Evolutionary conservation across 305 asterid species (phyloP).

Genomic region (Andrographis paniculata): DNA sequence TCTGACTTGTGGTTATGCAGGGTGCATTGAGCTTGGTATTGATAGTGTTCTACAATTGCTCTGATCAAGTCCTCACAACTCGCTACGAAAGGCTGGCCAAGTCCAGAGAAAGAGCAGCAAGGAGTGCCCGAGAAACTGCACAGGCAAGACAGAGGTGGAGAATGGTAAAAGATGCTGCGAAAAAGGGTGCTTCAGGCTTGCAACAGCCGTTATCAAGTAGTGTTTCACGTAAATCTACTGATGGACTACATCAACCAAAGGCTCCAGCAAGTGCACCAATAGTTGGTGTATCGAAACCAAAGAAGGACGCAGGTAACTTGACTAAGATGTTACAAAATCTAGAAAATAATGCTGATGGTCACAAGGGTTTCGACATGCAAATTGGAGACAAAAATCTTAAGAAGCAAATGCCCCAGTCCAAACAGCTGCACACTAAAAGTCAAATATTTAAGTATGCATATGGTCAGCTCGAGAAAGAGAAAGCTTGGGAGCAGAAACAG

Average conservation of each 20-base stretch:
- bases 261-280: constrained; percentile 20
- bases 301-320: constrained; percentile 46
- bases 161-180: constrained; percentile 66
- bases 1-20: constrained; percentile 31
- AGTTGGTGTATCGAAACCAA: constrained; percentile 29
- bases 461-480: constrained; percentile 97
- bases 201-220: constrained; percentile 66
- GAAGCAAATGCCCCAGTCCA: constrained; percentile 51
- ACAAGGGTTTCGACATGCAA: constrained; percentile 56
- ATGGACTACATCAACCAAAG: constrained; percentile 34
- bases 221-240: constrained; percentile 54
- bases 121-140: constrained; percentile 93
- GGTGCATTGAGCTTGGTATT: constrained; percentile 71
- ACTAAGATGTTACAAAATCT: constrained; percentile 62
- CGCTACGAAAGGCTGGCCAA: constrained; percentile 77
- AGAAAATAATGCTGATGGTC: constrained; percentile 52
- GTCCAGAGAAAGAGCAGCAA: constrained; percentile 93
- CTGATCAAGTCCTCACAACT: constrained; percentile 88
- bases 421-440: constrained; percentile 81
- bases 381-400: constrained; percentile 74
- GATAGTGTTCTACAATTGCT: constrained; percentile 78
- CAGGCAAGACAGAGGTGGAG: constrained; percentile 92
- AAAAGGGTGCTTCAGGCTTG: constrained; percentile 49
- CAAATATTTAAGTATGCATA: constrained; percentile 96
- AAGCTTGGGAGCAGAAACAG: constrained; percentile 85